phyloP scores from a whole-genome alignment of 2,329 filamentous ascomycete genomes.

The Alternaria sp. region DNA sequence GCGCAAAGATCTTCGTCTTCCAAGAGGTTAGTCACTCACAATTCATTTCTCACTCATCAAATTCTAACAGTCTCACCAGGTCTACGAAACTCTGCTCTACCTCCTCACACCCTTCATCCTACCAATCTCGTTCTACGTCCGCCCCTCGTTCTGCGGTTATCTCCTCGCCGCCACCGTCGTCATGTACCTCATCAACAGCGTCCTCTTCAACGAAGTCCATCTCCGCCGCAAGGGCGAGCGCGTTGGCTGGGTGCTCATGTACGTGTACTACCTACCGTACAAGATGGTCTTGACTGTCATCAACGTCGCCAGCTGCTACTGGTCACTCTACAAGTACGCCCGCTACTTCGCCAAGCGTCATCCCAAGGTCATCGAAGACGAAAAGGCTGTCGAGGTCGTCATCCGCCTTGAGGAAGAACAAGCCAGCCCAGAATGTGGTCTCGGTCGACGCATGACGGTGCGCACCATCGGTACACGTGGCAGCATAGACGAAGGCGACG shows the following conservation, averaged over 20 bases:
- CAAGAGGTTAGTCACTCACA: constrained; percentile 46
- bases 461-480: constrained; percentile 15
- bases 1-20: constrained; percentile 57
- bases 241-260: constrained; percentile 46
- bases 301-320: constrained; percentile 50
- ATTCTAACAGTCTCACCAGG: constrained; percentile 18
- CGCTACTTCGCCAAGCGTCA: constrained; percentile 56
- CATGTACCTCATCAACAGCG: constrained; percentile 53
- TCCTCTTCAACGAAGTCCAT: constrained; percentile 59
- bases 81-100: constrained; percentile 57
- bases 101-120: constrained; percentile 55
- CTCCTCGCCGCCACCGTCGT: constrained; percentile 48
- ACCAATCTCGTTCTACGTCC: constrained; percentile 53
- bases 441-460: constrained; percentile 31
- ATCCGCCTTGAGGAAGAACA: constrained; percentile 32
- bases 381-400: constrained; percentile 47
- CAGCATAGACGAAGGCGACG: neutral
- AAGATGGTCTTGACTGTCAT: constrained; percentile 54
- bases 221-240: constrained; percentile 54
- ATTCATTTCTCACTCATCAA: constrained; percentile 12
- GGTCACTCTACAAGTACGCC: constrained; percentile 54
- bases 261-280: constrained; percentile 53
- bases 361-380: constrained; percentile 57
- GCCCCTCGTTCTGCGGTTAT: constrained; percentile 50
- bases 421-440: constrained; percentile 9